Evolutionary conservation across 345 rosid species (phyloP).

Genomic region (Syzygium jambos): DNA sequence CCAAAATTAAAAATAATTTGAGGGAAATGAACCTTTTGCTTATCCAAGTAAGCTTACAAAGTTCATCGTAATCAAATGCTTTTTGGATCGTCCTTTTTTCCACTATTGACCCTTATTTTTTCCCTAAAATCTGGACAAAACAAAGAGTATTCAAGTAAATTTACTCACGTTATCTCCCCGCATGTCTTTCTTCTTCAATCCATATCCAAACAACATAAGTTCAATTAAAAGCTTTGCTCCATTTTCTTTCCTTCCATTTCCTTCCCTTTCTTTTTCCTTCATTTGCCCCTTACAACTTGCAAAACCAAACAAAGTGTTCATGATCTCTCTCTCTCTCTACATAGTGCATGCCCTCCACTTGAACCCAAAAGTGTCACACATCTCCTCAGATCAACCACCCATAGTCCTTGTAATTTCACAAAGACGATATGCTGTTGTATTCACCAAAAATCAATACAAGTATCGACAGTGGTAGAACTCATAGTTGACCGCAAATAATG

Average conservation of each 20-base stretch:
- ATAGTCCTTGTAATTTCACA: no score
- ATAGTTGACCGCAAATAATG: not conserved
- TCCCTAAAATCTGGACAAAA: not conserved
- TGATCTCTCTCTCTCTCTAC: not conserved
- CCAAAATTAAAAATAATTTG: not conserved
- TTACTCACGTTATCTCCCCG: not conserved
- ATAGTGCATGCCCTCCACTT: not conserved
- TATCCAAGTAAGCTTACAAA: no score
- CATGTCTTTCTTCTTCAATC: not conserved
- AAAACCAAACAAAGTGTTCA: not conserved
- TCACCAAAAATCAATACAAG: no score
- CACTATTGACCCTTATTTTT: not conserved
- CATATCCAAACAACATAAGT: not conserved
- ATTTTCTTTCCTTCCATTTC: not conserved
- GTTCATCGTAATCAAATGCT: no score
- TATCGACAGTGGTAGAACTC: not conserved
- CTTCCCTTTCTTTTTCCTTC: not conserved
- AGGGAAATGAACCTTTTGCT: not conserved
- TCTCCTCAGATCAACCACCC: rapidly evolving
- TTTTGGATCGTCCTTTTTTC: not conserved
- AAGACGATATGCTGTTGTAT: no score
- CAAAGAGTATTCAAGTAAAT: not conserved
- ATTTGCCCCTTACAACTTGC: not conserved
- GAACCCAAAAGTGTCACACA: not conserved
- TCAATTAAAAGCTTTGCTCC: not conserved